A percentile compares a stretch with the other conserved stretches of the same genome.
These are phyloP conservation scores for Starmerella davenportii DNA, from an alignment of 805 yeast genomes.

Conservation along the genomic window DNA sequence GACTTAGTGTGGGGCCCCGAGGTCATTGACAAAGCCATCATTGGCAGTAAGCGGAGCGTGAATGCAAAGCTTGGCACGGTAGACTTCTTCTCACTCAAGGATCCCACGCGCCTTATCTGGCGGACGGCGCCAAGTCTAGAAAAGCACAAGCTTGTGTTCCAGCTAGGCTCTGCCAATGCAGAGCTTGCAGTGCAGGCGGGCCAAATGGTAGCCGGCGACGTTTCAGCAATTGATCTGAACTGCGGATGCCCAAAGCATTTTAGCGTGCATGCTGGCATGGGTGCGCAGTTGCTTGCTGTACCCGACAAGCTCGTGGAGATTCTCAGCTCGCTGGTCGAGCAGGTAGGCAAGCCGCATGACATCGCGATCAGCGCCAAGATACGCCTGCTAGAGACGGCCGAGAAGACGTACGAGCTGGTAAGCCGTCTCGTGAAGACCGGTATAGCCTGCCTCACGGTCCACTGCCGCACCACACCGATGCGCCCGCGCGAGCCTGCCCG, in stretches of 20 bases:
- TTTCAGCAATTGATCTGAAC: slow-evolving; percentile 81
- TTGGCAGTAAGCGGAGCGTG: slow-evolving; percentile 46
- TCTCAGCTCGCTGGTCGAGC: slow-evolving; percentile 44
- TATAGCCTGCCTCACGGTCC: slow-evolving; percentile 67
- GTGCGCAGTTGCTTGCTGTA: slow-evolving; percentile 71
- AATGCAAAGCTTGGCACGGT: slow-evolving; percentile 28
- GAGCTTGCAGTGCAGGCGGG: slow-evolving; percentile 83
- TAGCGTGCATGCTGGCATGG: slow-evolving; percentile 91
- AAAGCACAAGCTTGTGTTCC: slow-evolving; percentile 56
- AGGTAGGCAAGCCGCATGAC: slow-evolving; percentile 59
- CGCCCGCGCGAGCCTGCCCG: slow-evolving; percentile 63
- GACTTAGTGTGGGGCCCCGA: slow-evolving; percentile 97
- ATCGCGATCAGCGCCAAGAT: slow-evolving; percentile 87
- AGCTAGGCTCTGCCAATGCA: slow-evolving; percentile 75
- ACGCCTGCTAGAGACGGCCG: slow-evolving; percentile 48
- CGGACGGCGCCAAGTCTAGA: slow-evolving; percentile 54
- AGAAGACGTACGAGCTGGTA: slow-evolving; percentile 45
- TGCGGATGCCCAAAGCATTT: slow-evolving; percentile 97
- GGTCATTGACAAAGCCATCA: slow-evolving; percentile 67
- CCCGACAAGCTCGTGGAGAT: slow-evolving; percentile 67
- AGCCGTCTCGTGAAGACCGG: slow-evolving; percentile 52
- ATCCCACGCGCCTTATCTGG: slow-evolving; percentile 32
- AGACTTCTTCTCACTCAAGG: slow-evolving; percentile 24
- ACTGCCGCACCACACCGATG: slow-evolving; percentile 81
- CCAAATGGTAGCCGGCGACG: slow-evolving; percentile 59